Conservation (phyloP, 2,329 filamentous ascomycete species). For the Xylaria sp. region DNA sequence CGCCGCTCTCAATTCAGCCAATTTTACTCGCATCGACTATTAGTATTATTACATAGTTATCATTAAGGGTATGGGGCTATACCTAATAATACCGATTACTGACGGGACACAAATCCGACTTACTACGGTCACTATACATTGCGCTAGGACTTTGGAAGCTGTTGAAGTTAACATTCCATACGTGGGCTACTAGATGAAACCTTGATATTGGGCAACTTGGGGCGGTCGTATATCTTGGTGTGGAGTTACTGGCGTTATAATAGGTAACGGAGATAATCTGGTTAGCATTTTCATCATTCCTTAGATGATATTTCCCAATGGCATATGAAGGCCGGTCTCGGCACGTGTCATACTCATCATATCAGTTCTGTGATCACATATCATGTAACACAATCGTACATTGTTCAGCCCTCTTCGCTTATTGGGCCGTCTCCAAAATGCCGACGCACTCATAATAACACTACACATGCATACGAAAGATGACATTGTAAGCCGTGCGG, state of each 20-base stretch:
- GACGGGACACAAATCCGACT: neutral
- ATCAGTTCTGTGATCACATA: neutral
- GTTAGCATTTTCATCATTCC: slow-evolving; percentile 25
- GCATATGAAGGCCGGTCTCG: neutral
- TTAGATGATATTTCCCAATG: slow-evolving; percentile 20
- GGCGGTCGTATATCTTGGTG: slow-evolving; percentile 16
- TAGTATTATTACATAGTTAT: slow-evolving; percentile 20
- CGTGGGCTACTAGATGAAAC: slow-evolving; percentile 8
- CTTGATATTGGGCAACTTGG: slow-evolving; percentile 10
- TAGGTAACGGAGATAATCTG: slow-evolving; percentile 1
- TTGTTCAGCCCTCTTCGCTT: neutral
- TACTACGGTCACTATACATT: neutral
- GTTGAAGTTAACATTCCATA: slow-evolving; percentile 13
- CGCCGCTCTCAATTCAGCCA: neutral
- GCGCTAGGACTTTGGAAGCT: neutral
- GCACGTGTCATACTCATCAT: neutral
- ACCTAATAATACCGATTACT: slow-evolving; percentile 12
- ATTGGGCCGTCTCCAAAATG: neutral
- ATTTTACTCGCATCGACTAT: neutral
- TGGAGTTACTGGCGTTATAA: slow-evolving; percentile 28
- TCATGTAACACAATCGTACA: neutral
- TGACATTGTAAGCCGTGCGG: too few species aligned
- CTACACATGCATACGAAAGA: too few species aligned
- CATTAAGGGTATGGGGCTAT: neutral
- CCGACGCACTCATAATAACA: too few species aligned